phyloP scores from a whole-genome alignment of 176 grass and related monocot genomes.

The Tuctoria greenei region DNA sequence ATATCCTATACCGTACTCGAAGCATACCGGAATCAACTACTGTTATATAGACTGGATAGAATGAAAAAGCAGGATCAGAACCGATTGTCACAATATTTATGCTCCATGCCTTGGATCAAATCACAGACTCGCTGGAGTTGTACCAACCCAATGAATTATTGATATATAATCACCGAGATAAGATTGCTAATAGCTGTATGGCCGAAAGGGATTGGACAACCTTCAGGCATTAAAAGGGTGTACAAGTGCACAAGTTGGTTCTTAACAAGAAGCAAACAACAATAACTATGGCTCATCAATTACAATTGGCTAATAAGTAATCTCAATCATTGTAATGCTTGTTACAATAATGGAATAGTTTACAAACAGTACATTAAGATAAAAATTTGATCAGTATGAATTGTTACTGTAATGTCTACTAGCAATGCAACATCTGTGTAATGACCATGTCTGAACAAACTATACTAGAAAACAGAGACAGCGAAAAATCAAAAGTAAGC shows the following conservation, averaged over 20 bases:
- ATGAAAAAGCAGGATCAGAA: background rate
- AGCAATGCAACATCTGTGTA: constrained; percentile 14
- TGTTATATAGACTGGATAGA: constrained; percentile 7
- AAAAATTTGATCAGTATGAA: constrained; percentile 2
- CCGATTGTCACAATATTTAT: background rate
- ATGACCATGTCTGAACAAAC: constrained; percentile 9
- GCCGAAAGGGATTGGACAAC: constrained; percentile 31
- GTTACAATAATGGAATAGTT: background rate
- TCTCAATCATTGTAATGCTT: background rate
- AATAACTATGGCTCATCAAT: background rate
- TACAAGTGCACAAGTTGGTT: constrained; percentile 15
- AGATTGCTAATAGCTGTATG: background rate
- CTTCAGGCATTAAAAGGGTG: background rate
- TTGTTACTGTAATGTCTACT: constrained; percentile 6
- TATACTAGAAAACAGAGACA: background rate
- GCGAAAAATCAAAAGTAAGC: background rate
- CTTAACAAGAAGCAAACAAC: background rate
- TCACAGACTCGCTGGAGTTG: constrained; percentile 28
- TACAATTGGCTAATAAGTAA: background rate
- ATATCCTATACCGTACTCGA: background rate
- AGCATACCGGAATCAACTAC: background rate
- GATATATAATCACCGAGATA: constrained; percentile 18
- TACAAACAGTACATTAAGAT: background rate
- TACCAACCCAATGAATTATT: constrained; percentile 31
- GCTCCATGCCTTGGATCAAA: constrained; percentile 2